Conservation (phyloP, 257 asterid species). For the Ballota nigra region DNA sequence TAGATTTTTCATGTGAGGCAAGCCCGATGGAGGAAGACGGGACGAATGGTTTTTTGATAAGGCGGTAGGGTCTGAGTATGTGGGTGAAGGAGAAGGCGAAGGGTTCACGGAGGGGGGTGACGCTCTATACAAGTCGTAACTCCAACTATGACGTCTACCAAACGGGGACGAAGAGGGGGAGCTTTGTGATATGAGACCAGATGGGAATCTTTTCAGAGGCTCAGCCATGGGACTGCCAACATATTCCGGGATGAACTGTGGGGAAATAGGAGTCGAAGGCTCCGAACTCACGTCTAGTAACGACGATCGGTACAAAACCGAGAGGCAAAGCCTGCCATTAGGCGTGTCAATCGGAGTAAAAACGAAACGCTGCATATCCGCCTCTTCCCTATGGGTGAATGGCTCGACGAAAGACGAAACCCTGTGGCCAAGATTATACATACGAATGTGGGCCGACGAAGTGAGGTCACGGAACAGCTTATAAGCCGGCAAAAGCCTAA, state of each 20-base stretch:
- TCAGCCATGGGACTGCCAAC: conserved; percentile 96
- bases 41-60: conserved; percentile 37
- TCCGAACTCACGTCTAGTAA: conserved; percentile 62
- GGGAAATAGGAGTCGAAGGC: conserved; percentile 79
- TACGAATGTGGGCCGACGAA: conserved; percentile 58
- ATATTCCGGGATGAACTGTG: conserved; percentile 76
- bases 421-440: conserved; percentile 65
- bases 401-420: conserved; percentile 83
- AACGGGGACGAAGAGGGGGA: conserved; percentile 59
- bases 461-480: conserved; percentile 74
- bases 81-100: conserved; percentile 77
- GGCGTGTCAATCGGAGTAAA: conserved; percentile 79
- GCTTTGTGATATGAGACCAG: conserved; percentile 47
- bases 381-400: conserved; percentile 76
- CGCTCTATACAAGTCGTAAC: conserved; percentile 70
- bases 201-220: conserved; percentile 69
- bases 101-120: conserved; percentile 67
- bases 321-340: conserved; percentile 80
- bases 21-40: conserved; percentile 58
- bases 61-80: conserved; percentile 65
- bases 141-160: conserved; percentile 89
- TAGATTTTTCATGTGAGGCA: conserved; percentile 45
- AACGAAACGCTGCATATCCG: conserved; percentile 73
- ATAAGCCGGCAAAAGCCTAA: conserved; percentile 87
- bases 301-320: conserved; percentile 68